A percentile compares a stretch with the other conserved stretches of the same genome.
These are phyloP conservation scores for Passalora sequoiae DNA, from an alignment of 2,329 filamentous ascomycete genomes.

Conservation along the genomic window DNA sequence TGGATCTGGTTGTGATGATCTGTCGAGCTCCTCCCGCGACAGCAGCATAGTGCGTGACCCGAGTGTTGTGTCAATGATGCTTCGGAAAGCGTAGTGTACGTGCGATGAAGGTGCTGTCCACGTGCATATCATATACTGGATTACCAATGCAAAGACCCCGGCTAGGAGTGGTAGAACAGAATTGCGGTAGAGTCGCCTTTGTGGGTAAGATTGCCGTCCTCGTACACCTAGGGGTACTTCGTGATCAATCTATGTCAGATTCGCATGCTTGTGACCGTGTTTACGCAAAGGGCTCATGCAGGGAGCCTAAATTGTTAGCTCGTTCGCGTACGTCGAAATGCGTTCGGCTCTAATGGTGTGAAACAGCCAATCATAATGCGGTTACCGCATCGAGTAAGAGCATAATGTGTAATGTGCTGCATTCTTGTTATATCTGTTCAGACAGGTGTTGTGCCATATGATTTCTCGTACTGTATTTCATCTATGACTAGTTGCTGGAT, in stretches of 20 bases:
- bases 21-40: slow-evolving; percentile 10
- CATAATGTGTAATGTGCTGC: not conserved
- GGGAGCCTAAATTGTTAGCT: not conserved
- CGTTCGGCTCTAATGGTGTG: not conserved
- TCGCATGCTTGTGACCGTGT: not conserved
- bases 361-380: not conserved
- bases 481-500: not conserved
- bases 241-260: no score
- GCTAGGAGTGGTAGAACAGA: no score
- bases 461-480: not conserved
- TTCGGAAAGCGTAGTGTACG: no score
- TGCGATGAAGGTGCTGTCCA: no score
- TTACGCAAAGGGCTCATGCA: not conserved
- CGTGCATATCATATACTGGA: no score
- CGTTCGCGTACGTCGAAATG: not conserved
- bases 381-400: not conserved
- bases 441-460: not conserved
- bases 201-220: no score
- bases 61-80: not conserved
- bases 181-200: no score
- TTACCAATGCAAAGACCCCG: no score
- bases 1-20: slow-evolving; percentile 13
- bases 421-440: not conserved
- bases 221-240: no score
- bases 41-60: slow-evolving; percentile 19